Evolutionary conservation across 768 basidiomycete genomes (phyloP).

Genomic region (Chalciporus piperatus): DNA sequence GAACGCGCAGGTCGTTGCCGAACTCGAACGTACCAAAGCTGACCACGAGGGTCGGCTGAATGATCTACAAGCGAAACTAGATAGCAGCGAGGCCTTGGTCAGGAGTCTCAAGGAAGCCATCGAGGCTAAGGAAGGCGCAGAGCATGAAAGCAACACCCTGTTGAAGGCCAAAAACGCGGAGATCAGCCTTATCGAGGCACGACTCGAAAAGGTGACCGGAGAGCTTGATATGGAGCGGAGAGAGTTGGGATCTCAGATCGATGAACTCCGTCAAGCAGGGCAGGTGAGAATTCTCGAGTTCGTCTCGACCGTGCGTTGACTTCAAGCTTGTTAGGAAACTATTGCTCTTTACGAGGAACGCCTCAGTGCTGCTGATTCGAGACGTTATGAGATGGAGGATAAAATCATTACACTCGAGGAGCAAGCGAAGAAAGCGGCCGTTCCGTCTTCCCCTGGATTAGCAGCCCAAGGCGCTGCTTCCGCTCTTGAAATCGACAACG

Average conservation of each 20-base stretch:
- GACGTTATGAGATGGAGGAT: conserved; percentile 77
- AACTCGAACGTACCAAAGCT: conserved; percentile 45
- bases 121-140: conserved; percentile 47
- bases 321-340: conserved; percentile 60
- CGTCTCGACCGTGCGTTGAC: neutral
- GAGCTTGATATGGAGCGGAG: conserved; percentile 57
- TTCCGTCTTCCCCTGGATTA: conserved; percentile 34
- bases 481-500: conserved; percentile 92
- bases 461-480: conserved; percentile 48
- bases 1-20: conserved; percentile 34
- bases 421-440: conserved; percentile 33
- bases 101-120: conserved; percentile 51
- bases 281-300: conserved; percentile 50
- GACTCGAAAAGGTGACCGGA: conserved; percentile 41
- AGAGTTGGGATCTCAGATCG: conserved; percentile 71
- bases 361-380: conserved; percentile 63
- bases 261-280: conserved; percentile 84
- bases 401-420: conserved; percentile 58
- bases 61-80: conserved; percentile 45
- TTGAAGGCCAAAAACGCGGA: conserved; percentile 60
- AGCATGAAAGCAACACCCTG: conserved; percentile 47
- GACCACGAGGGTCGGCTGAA: conserved; percentile 42
- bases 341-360: conserved; percentile 94
- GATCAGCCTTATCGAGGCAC: conserved; percentile 50
- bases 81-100: conserved; percentile 42